Base-by-base conservation (phyloP, 1,284 basidiomycete species). In the Termitomyces sp. region DNA sequence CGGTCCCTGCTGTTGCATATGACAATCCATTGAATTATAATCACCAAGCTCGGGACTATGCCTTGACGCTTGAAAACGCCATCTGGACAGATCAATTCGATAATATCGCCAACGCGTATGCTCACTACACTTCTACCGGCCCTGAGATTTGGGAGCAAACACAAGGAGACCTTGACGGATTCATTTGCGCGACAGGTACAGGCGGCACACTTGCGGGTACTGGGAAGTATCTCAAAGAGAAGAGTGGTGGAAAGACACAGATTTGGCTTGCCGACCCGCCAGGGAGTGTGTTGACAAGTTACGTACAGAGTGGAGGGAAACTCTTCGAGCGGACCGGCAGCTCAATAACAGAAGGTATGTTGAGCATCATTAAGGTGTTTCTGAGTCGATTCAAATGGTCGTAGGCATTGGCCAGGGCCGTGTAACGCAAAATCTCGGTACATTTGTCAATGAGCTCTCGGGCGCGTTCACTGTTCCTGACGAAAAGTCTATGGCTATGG, bases 61-160 rank as follows among this genome's bases (percentile, higher is more conserved):
- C 96, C 44, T 81, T 85, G 52, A 72, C 74, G n/a, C 74, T 89
- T 33, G 81, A 86, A n/a, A 98, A 98, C 67, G 90, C 94, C 19
- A 84, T 98, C 56, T 99, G 97, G 96, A 98, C 94, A n/a, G 89
- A 99, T 75, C 96, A 99, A 73, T 98, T 98, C 68, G 95, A 98
- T 74, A 98, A 98, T 72, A 83, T 78, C 9, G 91, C 92, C 13
- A 99, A 99, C 70, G 85, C 96, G 13, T 71, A 86, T 38, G 89
- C 88, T 15, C 96, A 99, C 70, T 96, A 97, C 69, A 70, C 81
- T 52, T 85, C 93, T 8, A 99, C 96, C 3, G 96, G 95, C 1
- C 97, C 96, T 0, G 97, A 99, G 73, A 95, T 99, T 57, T 98
- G 94, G 94, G 83, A 84, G 52, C 96, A 98, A 73, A 95, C 88